Conservation (phyloP, 2,329 filamentous ascomycete genomes). For the Cordyceps pruinosa region DNA sequence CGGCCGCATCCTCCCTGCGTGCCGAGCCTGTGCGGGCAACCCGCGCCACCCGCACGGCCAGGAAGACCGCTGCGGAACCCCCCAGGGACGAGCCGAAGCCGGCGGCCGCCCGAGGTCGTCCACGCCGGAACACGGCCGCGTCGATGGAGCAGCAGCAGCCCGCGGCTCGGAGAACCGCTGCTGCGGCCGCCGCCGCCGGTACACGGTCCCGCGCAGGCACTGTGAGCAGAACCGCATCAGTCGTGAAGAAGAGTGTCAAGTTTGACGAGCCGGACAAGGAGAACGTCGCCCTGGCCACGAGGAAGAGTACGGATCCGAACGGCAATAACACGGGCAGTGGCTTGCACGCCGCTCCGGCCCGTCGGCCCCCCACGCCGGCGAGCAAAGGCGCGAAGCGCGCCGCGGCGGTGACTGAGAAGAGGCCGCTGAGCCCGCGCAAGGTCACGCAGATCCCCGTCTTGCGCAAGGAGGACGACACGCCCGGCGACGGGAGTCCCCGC, state of each 20-base stretch:
- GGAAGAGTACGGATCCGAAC: constrained; percentile 27
- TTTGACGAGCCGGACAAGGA: constrained; percentile 61
- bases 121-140: constrained; percentile 32
- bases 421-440: constrained; percentile 59
- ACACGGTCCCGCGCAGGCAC: constrained; percentile 11
- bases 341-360: constrained; percentile 37
- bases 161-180: no score
- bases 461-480: constrained; percentile 35
- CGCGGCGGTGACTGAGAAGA: constrained; percentile 32
- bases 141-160: constrained; percentile 19
- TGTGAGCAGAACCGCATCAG: constrained; percentile 18
- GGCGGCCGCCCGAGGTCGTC: constrained; percentile 37
- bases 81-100: constrained; percentile 18
- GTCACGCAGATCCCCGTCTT: constrained; percentile 48
- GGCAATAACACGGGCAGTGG: constrained; percentile 28
- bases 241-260: constrained; percentile 52
- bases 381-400: constrained; percentile 28
- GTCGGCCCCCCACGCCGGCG: constrained; percentile 28
- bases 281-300: constrained; percentile 43
- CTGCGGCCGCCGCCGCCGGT: neutral
- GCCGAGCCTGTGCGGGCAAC: constrained; percentile 20
- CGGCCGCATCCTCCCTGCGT: constrained; percentile 12
- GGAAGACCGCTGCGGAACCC: constrained; percentile 22
- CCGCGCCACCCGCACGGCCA: constrained; percentile 20
- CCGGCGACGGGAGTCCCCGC: constrained; percentile 54